Base-by-base conservation (phyloP, 1,139 yeast species). In the Candida sp. region DNA sequence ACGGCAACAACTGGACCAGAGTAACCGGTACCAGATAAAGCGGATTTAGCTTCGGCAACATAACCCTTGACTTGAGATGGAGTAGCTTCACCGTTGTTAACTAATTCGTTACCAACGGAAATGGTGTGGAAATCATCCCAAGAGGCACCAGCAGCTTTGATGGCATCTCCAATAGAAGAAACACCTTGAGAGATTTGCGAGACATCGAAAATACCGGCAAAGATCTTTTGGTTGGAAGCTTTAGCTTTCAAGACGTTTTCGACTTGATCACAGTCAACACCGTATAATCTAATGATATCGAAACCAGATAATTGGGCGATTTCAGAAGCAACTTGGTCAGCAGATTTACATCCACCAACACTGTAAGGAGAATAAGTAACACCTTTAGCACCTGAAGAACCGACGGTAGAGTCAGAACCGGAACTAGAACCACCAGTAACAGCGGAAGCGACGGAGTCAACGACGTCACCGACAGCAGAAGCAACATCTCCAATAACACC, bases 51-150 rank as follows among this genome's bases (percentile, higher is more conserved):
- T 36, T 69, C 47, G 39, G 63, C 46, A 47, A 87, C 78, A 57
- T 84, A 84, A 39, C 63, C 49, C 34, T 63, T 63, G 45, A 89
- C 79, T 64, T 84, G 79, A 44, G 73, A 58, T 33, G 81, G 79
- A 46, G 80, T 63, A 53, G 84, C 83, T 47, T 66, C 57, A 53
- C 95, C 96, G 48, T 69, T 51, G 77, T 89, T 87, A 53, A 89
- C 93, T 66, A 87, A 80, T 73, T 89, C 97, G 70, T 89, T 89
- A 67, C 96, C 96, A 53, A 89, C 74, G 46, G 89, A 74, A 48
- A 89, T 84, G 49, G 96, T 82, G 72, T 84, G 70, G 55, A 89
- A 76, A 43, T 75, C 75, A 61, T 67, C 75, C 96, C 96, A 89
- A 57, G 79, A 67, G 11, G 34, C 12, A 54, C 77, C 66, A 49